Percentiles rank a stretch among this genome's conserved stretches.
Conservation (phyloP, 2,329 filamentous ascomycete genomes). For the Pseudocercospora cruenta region DNA sequence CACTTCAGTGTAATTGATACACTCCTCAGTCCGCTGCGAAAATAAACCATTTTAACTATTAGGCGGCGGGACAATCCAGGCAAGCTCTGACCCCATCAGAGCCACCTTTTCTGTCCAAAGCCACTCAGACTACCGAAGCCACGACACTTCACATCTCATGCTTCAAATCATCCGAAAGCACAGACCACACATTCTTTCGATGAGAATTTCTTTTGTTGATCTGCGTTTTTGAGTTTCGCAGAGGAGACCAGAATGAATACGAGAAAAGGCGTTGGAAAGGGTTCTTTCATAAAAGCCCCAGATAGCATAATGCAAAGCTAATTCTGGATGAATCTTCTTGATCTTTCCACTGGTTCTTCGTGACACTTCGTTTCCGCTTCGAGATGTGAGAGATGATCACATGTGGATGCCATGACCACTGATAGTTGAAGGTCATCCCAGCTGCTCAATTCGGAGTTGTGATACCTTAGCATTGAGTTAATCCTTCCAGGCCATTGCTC, state of each 20-base stretch:
- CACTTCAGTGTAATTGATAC: neutral
- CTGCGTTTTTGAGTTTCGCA: neutral
- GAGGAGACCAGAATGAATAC: neutral
- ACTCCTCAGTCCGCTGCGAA: too few species aligned
- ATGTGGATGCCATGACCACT: neutral
- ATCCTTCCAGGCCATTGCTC: neutral
- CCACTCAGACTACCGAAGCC: neutral
- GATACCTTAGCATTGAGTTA: neutral
- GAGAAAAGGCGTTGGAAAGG: neutral
- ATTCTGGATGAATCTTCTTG: neutral
- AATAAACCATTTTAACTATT: too few species aligned
- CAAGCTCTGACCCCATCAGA: neutral
- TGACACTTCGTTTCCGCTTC: neutral
- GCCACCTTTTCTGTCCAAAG: neutral
- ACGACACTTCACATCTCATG: neutral
- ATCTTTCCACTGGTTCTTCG: neutral
- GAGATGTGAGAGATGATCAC: neutral
- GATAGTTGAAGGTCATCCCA: neutral
- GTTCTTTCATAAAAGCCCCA: neutral
- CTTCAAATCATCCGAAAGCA: neutral
- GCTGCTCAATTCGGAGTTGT: neutral
- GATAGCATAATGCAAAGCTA: constrained; percentile 1
- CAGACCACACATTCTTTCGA: neutral
- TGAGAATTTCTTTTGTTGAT: neutral
- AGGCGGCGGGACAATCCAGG: neutral